phyloP scores from a whole-genome alignment of 352 stramenopile genomes.

The Phytophthora rubi region DNA sequence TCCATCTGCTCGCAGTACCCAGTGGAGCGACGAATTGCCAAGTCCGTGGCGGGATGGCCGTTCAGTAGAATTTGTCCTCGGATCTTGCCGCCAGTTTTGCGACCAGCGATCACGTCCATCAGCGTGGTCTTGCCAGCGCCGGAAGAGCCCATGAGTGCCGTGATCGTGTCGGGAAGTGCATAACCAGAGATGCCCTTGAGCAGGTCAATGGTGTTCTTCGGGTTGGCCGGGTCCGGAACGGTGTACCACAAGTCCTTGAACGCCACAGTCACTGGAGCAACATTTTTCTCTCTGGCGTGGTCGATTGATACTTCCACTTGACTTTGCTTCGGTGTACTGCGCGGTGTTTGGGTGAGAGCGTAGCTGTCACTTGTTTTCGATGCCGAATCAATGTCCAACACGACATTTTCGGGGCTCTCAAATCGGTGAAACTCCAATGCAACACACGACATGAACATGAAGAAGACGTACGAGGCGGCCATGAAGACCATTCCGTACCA shows the following conservation, averaged over 20 bases:
- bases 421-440: slow-evolving; percentile 19
- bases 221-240: slow-evolving; percentile 19
- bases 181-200: slow-evolving; percentile 65
- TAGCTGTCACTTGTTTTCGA: neutral
- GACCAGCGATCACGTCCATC: slow-evolving; percentile 94
- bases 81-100: slow-evolving; percentile 91
- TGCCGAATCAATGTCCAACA: neutral
- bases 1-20: slow-evolving; percentile 50
- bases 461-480: slow-evolving; percentile 17
- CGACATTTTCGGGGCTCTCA: slow-evolving; percentile 20
- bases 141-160: slow-evolving; percentile 74
- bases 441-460: slow-evolving; percentile 21
- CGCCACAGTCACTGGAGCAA: slow-evolving; percentile 6
- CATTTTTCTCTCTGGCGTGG: neutral
- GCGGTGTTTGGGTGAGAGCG: slow-evolving; percentile 2
- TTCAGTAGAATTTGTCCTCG: slow-evolving; percentile 91
- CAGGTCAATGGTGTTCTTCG: slow-evolving; percentile 44
- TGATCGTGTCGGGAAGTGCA: slow-evolving; percentile 60
- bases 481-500: slow-evolving; percentile 36
- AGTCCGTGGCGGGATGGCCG: slow-evolving; percentile 60
- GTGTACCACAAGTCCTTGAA: slow-evolving; percentile 36
- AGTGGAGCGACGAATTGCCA: slow-evolving; percentile 34
- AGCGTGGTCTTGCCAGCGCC: slow-evolving; percentile 95
- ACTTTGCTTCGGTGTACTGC: neutral
- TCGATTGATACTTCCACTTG: too few relatives aligned